Evolutionary conservation across 2,329 filamentous ascomycete species (phyloP), one percentile per base, ranked within the genome.

Genomic region (Chaetomiaceae sp.): DNA sequence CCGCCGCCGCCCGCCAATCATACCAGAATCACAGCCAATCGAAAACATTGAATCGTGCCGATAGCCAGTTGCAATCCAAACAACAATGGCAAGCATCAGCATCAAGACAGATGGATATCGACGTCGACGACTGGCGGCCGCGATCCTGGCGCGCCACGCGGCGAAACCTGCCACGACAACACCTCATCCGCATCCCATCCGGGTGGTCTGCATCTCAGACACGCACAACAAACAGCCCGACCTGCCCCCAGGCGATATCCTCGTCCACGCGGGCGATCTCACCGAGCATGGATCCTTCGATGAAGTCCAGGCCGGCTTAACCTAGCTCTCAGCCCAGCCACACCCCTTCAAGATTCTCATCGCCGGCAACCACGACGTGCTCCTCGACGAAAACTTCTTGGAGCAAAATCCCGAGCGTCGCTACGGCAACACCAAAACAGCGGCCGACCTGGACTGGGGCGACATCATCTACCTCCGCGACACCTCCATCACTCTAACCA

Each of bases 261-360:
- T 77, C 13, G 64, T 77, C 44, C 73, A 77, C 51, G 71, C 73
- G 0, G 74, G 74, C 17, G 73, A 77, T 53, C 64, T 77, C n/a
- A 74, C 71, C 0, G 62, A 72, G 44, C 63, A 64, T n/a, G 73
- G 72, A n/a, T 68, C 70, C 0, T 62, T 68, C 6, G 40, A 44
- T 9, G 47, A 49, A 13, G 23, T 49, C 3, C 47, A 49, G 10
- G 62, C 63, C 2, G 57, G 66, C 10, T 53, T 76, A 9, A 48
- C 58, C n/a, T 78, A 74, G 75, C 59, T 77, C 9, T 57, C 58
- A 8, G 41, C 58, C 0, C 69, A 70, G 47, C 63, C 69, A 0
- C 73, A 74, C 50, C 39, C 50, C 5, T 57, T 71, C 60, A 77
- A 77, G 56, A 62, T 76, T 37, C 65, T 74, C 4, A 61, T 77